Base-by-base conservation (phyloP, 331 rosid species). In the Pyracantha coccinea region DNA sequence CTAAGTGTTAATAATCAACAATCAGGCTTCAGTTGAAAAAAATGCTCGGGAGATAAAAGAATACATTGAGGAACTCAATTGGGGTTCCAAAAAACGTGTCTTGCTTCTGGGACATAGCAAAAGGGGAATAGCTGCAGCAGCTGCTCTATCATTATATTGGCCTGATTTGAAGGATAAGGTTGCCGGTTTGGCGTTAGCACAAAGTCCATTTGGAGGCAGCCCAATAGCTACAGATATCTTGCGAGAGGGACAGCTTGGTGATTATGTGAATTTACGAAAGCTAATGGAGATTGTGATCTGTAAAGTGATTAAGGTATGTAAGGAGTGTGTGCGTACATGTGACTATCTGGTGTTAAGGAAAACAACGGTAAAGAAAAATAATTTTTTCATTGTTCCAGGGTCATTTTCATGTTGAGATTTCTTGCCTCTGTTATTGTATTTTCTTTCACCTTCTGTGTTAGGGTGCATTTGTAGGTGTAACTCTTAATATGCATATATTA, bases 81-180 rank as follows among this genome's bases (percentile, higher is more conserved):
- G 97, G 99, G 97, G 99, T 76, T 90, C 99, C 55, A 78, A 81
- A 4, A 94, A 87, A 73, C 97, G 92, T 71, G 97, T 90, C 81
- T 79, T 94, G 81, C 90, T 94, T 85, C 97, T 90, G 78, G 99
- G 97, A 69, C 99, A 94, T 83, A 94, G 99, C 89, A 94, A 94
- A 83, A 97, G 99, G 70, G 99, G 99, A 87, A 89, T 94, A 78
- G 99, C 92, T 81, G 89, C 97, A 31, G 99, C 99, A 7, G 99
- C 99, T 79, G 97, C 99, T 78, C 85, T 94, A 69, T 92, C 99
- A 3, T 69, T 94, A 79, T 92, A 94, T 83, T 94, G 99, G 99
- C 76, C 97, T 79, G 97, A 90, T 78, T 84, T 94, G 85, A 92
- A 91, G 81, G 97, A 90, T 83, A 94, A 94, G 81, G 99, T 90